Evolutionary conservation across 2,329 filamentous ascomycete species (phyloP), one percentile per base, ranked within the genome.

Genomic region (Polychaeton citri): DNA sequence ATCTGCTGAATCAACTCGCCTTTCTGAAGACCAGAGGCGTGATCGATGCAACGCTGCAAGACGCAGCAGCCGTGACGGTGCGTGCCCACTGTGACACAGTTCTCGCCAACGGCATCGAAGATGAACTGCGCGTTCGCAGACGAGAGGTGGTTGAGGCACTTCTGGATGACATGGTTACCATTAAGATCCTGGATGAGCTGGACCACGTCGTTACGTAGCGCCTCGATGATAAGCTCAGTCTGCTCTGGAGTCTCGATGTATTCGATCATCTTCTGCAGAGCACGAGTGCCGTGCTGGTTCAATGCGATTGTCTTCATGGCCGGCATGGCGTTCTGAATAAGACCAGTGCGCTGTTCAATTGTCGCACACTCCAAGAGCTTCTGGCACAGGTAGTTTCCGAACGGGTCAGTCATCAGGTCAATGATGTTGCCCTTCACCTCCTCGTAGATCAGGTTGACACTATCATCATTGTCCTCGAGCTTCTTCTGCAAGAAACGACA

Each of bases 201-300:
- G 15, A 98, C 90, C 33, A 98, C 90, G 41, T 83, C 77, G 55
- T 77, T 72, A 44, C 79, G 74, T 34, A 98, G 72, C 10, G 90
- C 84, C 37, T 81, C 70, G 46, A 93, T 93, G 57, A 98, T 90
- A 46, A 84, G 80, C 48, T 81, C 71, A 34, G 88, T 81, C 59
- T 98, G 90, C 52, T 81, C 77, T 3, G 77, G 71, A 18, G 84
- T 92, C 35, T 79, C 82, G 52, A 98, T 83, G 57, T 84, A 92
- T 62, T 98, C 90, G 47, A 98, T 98, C 90, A 98, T 98, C 72
- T 96, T 98, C 66, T 98, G 90, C 40, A 98, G 66, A 43, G 90
- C 90, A 36, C 90, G 79, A 40, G 90, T 98, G 48, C 90, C 90
- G 58, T 98, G 90, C 64, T 95, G 88, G 62, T 98, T 96, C 41